Base-by-base conservation (phyloP, 495 filamentous ascomycete genomes). In the Beverwykella pulmonaria region DNA sequence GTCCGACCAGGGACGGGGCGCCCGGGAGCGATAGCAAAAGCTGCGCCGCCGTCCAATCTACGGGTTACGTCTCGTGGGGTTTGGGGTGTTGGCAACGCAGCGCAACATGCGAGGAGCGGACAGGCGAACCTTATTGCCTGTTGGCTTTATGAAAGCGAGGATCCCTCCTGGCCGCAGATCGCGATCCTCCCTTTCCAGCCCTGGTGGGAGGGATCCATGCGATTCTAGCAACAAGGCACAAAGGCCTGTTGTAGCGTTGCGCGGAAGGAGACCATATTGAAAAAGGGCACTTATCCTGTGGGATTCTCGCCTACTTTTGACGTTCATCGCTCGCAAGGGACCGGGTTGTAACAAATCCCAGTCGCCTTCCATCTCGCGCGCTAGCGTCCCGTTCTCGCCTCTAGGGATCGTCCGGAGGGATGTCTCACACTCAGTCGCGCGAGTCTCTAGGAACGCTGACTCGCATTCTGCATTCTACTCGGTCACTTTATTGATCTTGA, bases 21-120 rank as follows among this genome's bases (percentile, higher is more conserved):
- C 39, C 17, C 39, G 39, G 39, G 17, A 44, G 39, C 9, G 39
- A 44, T 44, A n/a, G 39, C 39, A 44, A 2, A 44, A 14, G 39
- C 39, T 44, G 39, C 30, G 39, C 17, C 52, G 23, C 23, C 52
- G 27, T 19, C 23, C 52, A 32, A 26, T 22, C 49, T 30, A 29
- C 17, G 32, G 15, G 1, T n/a, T n/a, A n/a, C n/a, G n/a, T n/a
- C 25, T 63, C 60, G 60, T 63, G 60, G 60, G 60, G 50, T 63
- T 63, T 32, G 39, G 46, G 34, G 36, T 57, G 17, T 54, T 26
- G 25, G 52, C 52, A 27, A 32, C 23, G 27, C 17, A 2, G 29
- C 25, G 23, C 20, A 53, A 27, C 20, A 53, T 23, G 52, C 2
- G 12, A 10, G 10, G 32, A 26, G 23, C 29, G 8, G 8, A 9